Base-by-base conservation (phyloP, 345 rosid genomes). In the Salix exigua region DNA sequence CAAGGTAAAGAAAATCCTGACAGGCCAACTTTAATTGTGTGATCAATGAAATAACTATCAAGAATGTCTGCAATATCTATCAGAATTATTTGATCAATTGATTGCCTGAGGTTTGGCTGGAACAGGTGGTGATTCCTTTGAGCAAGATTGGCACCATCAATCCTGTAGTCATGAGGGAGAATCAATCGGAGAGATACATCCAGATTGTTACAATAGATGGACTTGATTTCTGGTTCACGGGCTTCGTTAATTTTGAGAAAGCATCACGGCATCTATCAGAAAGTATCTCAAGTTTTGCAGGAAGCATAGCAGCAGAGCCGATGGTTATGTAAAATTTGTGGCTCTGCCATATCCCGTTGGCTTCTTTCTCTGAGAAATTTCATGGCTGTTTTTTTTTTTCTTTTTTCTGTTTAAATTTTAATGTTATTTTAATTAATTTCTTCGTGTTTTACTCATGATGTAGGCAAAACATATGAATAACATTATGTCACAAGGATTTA, bases 151-250 rank as follows among this genome's bases (percentile, higher is more conserved):
- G 75, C 46, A 71, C 82, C 0, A 88, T 88, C 0, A 87, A 85
- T 60, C 93, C 94, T 1, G 87, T 81, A 62, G 55, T 88, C 82
- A 86, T 77, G 77, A 89, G 84, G 79, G 83, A 81, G 61, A 80
- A 79, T 50, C 88, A 90, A 9, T 84, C 88, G 0, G 97, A 93
- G 82, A 92, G 85, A 79, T 94, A 93, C 81, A 86, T 93, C 19
- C 90, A 91, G 75, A 53, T 91, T 60, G 83, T 80, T 28, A 90
- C 97, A 1, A 70, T 84, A 16, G 98, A 92, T 31, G 91, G 88
- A 0, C 96, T 91, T 71, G 92, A 92, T n/a, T 94, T 94, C 78
- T 94, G 97, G 97, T 91, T 92, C 79, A 94, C 91, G 96, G 97
- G 98, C 28, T 90, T 91, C 68, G 95, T 94, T 63, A 91, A 80